Base-by-base conservation (phyloP, 2,329 filamentous ascomycete species). In the Fusarium sterilihyphosum region DNA sequence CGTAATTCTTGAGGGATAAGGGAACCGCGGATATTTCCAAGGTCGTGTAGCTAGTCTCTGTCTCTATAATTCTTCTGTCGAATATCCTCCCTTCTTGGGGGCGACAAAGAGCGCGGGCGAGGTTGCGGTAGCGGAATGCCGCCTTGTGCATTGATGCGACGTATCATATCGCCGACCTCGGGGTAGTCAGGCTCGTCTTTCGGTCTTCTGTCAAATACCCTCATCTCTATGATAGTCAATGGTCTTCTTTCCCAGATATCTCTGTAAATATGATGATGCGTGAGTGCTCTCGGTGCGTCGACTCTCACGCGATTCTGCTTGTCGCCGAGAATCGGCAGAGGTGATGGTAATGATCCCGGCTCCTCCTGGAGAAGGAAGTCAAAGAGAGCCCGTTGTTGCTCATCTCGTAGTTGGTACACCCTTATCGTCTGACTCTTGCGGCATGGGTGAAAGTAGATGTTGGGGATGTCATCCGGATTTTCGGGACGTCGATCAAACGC, bases 171-270 rank as follows among this genome's bases (percentile, higher is more conserved):
- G 13, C 47, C 59, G 40, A 69, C 56, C 26, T 72, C 61, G 1
- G 68, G 68, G 29, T 74, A 74, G 12, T 74, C 71, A 9, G 71
- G 31, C 14, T 60, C 73, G 18, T 67, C 54, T 41, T 70, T 26
- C 3, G 71, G 73, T n/a, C 61, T 53, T 18, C 24, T 74, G n/a
- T 66, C 49, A 18, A 65, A 43, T 11, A 62, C 50, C 1, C 64
- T 47, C 43, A 63, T 31, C 0, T 74, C 71, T 6, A 60, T 43
- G 1, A 58, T 57, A 7, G 49, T 52, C 1, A 65, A 35, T 18
- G 68, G 59, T 4, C 70, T 65, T 4, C 62, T 57, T 49, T 75
- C 73, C 72, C 72, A 74, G 9, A 73, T 70, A 1, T 73, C 69
- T 47, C 65, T 37, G 26, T 75, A 75, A 4, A 75, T 73, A 13